Evolutionary conservation across 306 rosid genomes (phyloP).

Genomic region (Amphicarpaea edgeworthii): DNA sequence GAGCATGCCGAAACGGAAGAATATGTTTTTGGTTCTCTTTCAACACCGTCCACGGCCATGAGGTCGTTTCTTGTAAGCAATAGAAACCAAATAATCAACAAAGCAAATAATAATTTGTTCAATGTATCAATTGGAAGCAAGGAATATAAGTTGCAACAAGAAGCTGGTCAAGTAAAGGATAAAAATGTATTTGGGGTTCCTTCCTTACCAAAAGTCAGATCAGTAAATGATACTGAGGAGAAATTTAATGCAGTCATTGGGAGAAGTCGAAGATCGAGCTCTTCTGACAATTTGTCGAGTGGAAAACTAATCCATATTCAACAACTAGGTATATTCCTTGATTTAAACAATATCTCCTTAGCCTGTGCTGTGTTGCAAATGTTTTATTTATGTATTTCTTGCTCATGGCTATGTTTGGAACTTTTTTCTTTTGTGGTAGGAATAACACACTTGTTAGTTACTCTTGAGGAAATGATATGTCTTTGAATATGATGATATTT

Average conservation of each 20-base stretch:
- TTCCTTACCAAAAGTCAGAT: conserved; percentile 50
- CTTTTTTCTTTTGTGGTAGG: conserved; percentile 3
- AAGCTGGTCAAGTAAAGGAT: conserved; percentile 44
- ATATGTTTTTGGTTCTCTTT: conserved; percentile 55
- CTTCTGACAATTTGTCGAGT: conserved; percentile 37
- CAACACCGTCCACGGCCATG: conserved; percentile 50
- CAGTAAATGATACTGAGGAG: conserved; percentile 50
- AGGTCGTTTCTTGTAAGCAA: conserved; percentile 68
- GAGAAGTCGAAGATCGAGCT: conserved; percentile 50
- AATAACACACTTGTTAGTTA: conserved; percentile 27
- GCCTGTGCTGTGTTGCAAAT: conserved; percentile 16
- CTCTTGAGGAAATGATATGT: conserved; percentile 27
- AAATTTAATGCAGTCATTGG: conserved; percentile 50
- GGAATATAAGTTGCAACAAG: conserved; percentile 52
- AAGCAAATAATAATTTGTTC: conserved; percentile 42
- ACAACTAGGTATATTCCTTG: conserved; percentile 51
- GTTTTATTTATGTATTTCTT: not conserved
- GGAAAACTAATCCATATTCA: conserved; percentile 51
- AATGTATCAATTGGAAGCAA: conserved; percentile 46
- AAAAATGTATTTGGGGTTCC: conserved; percentile 56
- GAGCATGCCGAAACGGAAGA: conserved; percentile 69
- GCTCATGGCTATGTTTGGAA: conserved; percentile 7
- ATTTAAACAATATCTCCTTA: conserved; percentile 26
- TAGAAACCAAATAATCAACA: conserved; percentile 69
- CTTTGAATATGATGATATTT: not conserved